Percentiles rank a stretch among this genome's conserved stretches.
These are phyloP conservation scores for Thielaviopsis euricoi DNA, from an alignment of 2,329 filamentous ascomycete species.

Conservation along the genomic window DNA sequence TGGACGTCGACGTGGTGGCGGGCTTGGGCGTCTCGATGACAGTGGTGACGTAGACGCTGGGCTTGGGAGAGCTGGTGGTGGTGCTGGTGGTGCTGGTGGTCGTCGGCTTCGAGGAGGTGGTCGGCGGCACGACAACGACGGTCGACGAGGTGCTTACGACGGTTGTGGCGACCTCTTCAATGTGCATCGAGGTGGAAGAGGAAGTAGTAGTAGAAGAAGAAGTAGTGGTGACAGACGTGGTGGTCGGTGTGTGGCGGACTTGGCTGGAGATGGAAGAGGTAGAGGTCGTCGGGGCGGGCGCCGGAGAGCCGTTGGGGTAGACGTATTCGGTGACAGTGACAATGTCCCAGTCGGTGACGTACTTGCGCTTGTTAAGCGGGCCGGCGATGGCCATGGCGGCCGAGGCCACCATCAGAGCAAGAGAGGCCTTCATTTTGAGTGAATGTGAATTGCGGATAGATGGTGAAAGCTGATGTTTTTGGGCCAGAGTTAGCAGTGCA, in stretches of 20 bases:
- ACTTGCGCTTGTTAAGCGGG: constrained; percentile 26
- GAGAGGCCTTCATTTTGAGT: constrained; percentile 33
- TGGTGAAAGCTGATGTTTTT: not conserved
- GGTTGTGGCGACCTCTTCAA: constrained; percentile 9
- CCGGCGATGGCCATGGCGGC: constrained; percentile 29
- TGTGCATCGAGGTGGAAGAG: not conserved
- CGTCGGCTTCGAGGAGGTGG: constrained; percentile 9
- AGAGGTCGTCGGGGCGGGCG: constrained; percentile 10
- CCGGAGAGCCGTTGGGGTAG: constrained; percentile 14
- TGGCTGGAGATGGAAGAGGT: constrained; percentile 12
- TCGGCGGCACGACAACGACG: constrained; percentile 5
- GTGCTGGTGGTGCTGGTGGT: constrained; percentile 7
- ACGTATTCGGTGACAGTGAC: constrained; percentile 24
- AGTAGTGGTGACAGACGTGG: constrained; percentile 11
- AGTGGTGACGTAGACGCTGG: constrained; percentile 19
- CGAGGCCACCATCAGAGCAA: constrained; percentile 28
- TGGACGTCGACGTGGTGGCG: constrained; percentile 7
- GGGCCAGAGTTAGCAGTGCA: not conserved
- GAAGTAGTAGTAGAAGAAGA: not conserved
- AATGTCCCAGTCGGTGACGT: constrained; percentile 24
- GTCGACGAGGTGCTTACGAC: constrained; percentile 8
- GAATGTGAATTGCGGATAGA: not conserved
- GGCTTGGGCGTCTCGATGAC: constrained; percentile 14
- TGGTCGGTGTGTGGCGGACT: constrained; percentile 5
- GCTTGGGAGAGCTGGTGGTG: constrained; percentile 15